A percentile compares a stretch with the other conserved stretches of the same genome.
Conservation (phyloP, 2,329 filamentous ascomycete species). For the Diaporthe ampelina region DNA sequence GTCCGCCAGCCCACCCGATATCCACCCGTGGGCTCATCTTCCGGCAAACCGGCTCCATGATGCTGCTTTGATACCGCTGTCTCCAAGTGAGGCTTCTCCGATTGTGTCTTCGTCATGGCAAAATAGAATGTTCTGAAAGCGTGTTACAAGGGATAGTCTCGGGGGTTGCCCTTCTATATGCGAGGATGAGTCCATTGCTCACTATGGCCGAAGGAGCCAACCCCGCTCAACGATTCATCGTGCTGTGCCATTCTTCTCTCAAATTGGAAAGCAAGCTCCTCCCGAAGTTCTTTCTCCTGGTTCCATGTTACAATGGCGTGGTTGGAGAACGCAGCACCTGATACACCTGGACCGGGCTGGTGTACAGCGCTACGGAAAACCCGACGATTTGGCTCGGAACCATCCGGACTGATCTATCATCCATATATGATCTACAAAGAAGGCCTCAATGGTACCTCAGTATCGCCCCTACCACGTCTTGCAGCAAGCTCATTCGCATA, state of each 20-base stretch:
- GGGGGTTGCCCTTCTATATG: too few species aligned
- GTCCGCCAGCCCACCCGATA: constrained; percentile 35
- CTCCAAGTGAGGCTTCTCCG: not conserved
- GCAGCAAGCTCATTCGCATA: too few species aligned
- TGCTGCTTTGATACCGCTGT: not conserved
- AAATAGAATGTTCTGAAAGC: not conserved
- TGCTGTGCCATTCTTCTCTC: not conserved
- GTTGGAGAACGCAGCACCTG: constrained; percentile 9
- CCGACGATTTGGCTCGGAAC: not conserved
- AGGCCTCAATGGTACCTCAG: too few species aligned
- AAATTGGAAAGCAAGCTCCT: not conserved
- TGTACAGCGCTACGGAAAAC: constrained; percentile 15
- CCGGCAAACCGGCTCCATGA: not conserved
- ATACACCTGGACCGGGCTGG: not conserved
- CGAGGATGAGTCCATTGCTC: not conserved
- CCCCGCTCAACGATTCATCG: not conserved
- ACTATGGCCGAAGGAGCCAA: too few species aligned
- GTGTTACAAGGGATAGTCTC: not conserved
- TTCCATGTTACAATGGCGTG: not conserved
- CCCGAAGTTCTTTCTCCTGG: not conserved
- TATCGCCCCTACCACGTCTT: too few species aligned
- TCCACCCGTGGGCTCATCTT: not conserved
- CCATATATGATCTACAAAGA: too few species aligned
- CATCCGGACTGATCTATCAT: not conserved
- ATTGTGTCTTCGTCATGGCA: not conserved